Base-by-base conservation (phyloP, 2,329 filamentous ascomycete genomes). In the Neopestalotiopsis sp. region DNA sequence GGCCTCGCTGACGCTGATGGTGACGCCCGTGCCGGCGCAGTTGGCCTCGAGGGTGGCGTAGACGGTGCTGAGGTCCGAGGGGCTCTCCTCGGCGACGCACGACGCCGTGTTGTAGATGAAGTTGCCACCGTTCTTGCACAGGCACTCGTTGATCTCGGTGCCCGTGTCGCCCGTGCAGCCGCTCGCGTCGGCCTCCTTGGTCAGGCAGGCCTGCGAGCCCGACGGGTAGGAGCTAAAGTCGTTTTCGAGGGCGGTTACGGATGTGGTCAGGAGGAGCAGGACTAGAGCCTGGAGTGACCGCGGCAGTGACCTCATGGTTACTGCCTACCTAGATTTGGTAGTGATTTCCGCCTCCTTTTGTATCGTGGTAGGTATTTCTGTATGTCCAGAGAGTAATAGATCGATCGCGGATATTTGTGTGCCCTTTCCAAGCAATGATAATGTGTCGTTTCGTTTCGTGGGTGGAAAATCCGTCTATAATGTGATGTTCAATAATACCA, bases 61-160 rank as follows among this genome's bases (percentile, higher is more conserved):
- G 17, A 85, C 84, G 17, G 74, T 68, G 14, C 76, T 70, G 5
- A 87, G 71, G 59, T 87, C 83, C 28, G 28, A 72, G 0, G 75
- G 73, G 57, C 78, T 80, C 3, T 74, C 45, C 17, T 73, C 69
- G 7, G 82, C 84, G 13, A 89, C 74, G 71, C 86, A 89, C 13
- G 70, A 72, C 2, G 86, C 86, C 2, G 84, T 74, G 42, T 80
- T 79, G 24, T 81, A 83, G 69, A 88, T 78, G 74, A 88, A 89
- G 71, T 82, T 78, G 67, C 83, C 83, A 40, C 79, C 77, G 71
- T 88, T 86, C 70, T 75, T 74, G 74, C 86, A 89, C 1, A 88
- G 79, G 66, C 86, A 89, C 2, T 74, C 66, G 72, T 88, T 88
- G 70, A 87, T 78, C 38, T 80, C 76, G 0, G 73, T 59, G 2